Percentiles rank a stretch among this genome's conserved stretches.
Conservation (phyloP, 495 filamentous ascomycete genomes). For the Durotheca rogersii region DNA sequence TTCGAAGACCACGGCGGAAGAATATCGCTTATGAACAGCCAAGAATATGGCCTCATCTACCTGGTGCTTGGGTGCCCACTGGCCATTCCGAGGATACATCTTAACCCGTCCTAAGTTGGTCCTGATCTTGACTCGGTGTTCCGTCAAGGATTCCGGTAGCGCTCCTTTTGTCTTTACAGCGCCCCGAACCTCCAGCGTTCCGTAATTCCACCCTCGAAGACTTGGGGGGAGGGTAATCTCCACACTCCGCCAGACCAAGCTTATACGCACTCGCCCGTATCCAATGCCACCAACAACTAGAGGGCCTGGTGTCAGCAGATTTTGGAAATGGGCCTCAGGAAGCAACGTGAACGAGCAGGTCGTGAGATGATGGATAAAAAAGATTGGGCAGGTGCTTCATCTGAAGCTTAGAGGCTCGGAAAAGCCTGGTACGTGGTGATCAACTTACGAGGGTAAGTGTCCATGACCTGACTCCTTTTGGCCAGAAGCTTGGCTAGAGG, state of each 20-base stretch:
- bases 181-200: constrained; percentile 59
- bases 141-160: constrained; percentile 44
- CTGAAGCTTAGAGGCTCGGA: neutral
- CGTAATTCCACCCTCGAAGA: constrained; percentile 65
- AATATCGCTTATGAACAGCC: constrained; percentile 62
- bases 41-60: constrained; percentile 51
- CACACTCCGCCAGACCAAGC: constrained; percentile 68
- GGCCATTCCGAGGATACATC: constrained; percentile 47
- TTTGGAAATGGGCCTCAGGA: no score
- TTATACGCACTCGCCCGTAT: constrained; percentile 64
- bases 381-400: neutral
- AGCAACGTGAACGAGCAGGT: neutral
- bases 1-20: constrained; percentile 58
- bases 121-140: constrained; percentile 56
- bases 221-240: constrained; percentile 55
- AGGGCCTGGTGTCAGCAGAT: constrained; percentile 5
- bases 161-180: constrained; percentile 38
- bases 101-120: constrained; percentile 56
- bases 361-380: neutral
- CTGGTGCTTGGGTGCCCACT: constrained; percentile 40
- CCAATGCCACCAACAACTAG: constrained; percentile 62
- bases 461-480: constrained; percentile 58
- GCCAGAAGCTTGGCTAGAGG: constrained; percentile 58
- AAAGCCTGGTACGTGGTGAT: constrained; percentile 25
- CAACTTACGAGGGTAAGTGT: constrained; percentile 56